Conservation (phyloP, 73 alveolate species). For the Stentor roeselii region DNA sequence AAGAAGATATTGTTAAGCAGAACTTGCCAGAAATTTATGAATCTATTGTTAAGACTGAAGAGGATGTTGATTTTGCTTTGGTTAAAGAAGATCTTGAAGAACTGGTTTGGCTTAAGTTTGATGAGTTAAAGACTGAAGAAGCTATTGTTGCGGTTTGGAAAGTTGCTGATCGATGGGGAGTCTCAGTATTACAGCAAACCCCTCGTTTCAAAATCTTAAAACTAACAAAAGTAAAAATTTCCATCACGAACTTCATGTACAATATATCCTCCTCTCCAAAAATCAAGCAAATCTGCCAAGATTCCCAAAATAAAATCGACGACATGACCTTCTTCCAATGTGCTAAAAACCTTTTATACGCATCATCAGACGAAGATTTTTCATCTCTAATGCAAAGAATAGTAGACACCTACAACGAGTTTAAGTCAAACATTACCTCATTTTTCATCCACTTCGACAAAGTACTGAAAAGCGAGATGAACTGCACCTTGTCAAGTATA, state of each 20-base stretch:
- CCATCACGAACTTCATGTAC: neutral
- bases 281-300: neutral
- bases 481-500: neutral
- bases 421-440: neutral
- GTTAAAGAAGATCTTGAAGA: constrained; percentile 7
- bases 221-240: neutral
- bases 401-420: neutral
- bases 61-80: neutral
- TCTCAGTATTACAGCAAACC: neutral
- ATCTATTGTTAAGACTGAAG: neutral
- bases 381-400: neutral
- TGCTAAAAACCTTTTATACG: neutral
- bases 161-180: constrained; percentile 4
- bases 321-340: neutral
- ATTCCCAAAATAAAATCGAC: neutral
- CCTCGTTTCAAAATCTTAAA: neutral
- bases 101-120: constrained; percentile 7
- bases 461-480: neutral
- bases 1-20: neutral
- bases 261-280: neutral
- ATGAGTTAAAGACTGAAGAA: neutral
- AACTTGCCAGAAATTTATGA: constrained; percentile 2
- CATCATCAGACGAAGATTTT: neutral
- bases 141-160: neutral
- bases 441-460: constrained; percentile 23